Conservation (phyloP, 164 flowering plant genomes). For the Paratinospora sagittata region DNA sequence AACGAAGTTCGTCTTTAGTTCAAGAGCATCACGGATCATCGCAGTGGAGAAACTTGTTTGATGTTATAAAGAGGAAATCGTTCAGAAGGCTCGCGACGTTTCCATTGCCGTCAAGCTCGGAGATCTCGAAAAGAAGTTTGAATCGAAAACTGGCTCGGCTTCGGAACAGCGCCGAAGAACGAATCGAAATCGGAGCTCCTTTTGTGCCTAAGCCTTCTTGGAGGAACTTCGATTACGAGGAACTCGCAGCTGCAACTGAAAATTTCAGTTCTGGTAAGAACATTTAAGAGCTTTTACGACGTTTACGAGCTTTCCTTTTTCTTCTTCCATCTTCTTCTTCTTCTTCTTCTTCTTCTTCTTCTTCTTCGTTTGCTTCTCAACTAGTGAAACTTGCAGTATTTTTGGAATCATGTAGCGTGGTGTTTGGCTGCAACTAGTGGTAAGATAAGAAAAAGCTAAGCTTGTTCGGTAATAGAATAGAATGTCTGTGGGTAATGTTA, state of each 20-base stretch:
- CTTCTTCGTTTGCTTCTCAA: too few relatives aligned
- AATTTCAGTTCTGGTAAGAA: conserved; percentile 63
- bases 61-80: conserved; percentile 47
- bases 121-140: conserved; percentile 37
- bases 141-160: conserved; percentile 37
- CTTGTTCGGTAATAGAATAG: too few relatives aligned
- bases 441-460: too few relatives aligned
- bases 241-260: conserved; percentile 70
- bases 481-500: too few relatives aligned
- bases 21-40: conserved; percentile 19
- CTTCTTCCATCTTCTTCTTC: not conserved
- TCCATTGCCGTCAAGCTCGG: conserved; percentile 37
- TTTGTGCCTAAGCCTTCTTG: conserved; percentile 17
- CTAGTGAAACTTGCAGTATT: too few relatives aligned
- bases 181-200: conserved; percentile 21
- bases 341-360: not conserved
- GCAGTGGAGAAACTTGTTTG: conserved; percentile 54
- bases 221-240: conserved; percentile 36
- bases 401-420: not conserved
- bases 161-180: conserved; percentile 36
- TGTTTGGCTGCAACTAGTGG: not conserved
- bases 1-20: too few relatives aligned
- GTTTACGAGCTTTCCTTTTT: not conserved
- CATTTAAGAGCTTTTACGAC: too few relatives aligned
- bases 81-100: conserved; percentile 45